Conservation (phyloP, 805 yeast genomes). For the Clavispora santaluciae region DNA sequence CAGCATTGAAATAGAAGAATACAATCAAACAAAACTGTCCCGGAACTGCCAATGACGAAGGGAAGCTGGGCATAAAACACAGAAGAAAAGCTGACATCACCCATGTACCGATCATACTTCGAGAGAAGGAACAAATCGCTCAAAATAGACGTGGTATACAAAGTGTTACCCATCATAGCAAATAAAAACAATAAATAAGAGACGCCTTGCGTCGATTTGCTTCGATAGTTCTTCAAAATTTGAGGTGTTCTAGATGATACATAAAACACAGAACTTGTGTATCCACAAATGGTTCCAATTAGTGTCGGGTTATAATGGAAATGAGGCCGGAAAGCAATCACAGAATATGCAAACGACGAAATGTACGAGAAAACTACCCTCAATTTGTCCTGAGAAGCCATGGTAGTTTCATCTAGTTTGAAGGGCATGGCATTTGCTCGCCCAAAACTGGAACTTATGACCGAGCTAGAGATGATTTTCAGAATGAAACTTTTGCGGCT, state of each 20-base stretch:
- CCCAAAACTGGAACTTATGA: conserved; percentile 12
- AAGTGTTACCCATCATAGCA: conserved; percentile 33
- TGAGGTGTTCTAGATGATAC: conserved; percentile 33
- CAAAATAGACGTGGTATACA: conserved; percentile 31
- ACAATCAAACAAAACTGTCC: conserved; percentile 24
- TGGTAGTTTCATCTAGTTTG: background rate
- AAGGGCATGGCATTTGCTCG: conserved; percentile 8
- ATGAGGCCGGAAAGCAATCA: background rate
- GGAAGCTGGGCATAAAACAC: conserved; percentile 18
- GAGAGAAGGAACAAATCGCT: conserved; percentile 25
- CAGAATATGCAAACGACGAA: background rate
- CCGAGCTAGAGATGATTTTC: conserved; percentile 11
- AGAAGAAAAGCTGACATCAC: conserved; percentile 8
- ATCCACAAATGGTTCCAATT: conserved; percentile 28
- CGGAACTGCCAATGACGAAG: conserved; percentile 18
- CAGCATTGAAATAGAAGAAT: conserved; percentile 32
- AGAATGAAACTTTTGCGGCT: conserved; percentile 7
- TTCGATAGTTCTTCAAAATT: conserved; percentile 25
- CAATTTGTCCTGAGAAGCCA: background rate
- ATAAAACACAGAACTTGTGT: conserved; percentile 30
- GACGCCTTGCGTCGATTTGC: conserved; percentile 31
- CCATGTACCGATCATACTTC: conserved; percentile 11
- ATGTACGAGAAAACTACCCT: background rate
- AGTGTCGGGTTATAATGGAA: conserved; percentile 5
- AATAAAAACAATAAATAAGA: conserved; percentile 30